phyloP scores from a whole-genome alignment of 345 rosid species.

The Eucalyptus pauciflora region DNA sequence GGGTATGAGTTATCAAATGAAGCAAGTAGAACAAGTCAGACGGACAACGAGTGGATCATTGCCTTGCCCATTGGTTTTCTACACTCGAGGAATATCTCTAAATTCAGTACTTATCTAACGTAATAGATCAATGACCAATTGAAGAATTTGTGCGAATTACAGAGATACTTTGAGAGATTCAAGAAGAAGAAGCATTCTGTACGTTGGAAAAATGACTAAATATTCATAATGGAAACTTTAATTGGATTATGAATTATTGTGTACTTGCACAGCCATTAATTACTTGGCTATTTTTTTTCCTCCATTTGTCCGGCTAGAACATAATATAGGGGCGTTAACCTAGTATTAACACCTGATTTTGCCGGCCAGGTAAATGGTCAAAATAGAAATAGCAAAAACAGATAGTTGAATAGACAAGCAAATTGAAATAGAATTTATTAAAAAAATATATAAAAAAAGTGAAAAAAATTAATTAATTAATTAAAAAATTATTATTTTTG shows the following conservation, averaged over 20 bases:
- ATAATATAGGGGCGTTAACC: background rate
- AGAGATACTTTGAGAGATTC: background rate
- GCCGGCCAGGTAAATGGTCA: background rate
- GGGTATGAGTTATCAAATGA: background rate
- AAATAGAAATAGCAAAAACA: background rate
- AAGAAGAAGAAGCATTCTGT: background rate
- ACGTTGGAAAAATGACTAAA: too few relatives aligned
- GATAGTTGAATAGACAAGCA: background rate
- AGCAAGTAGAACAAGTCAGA: background rate
- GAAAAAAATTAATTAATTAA: too few relatives aligned
- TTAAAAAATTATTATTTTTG: rapidly evolving
- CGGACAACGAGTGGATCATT: background rate
- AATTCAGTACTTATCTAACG: too few relatives aligned
- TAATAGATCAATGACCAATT: background rate
- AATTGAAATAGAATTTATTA: too few relatives aligned
- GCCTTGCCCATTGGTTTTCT: background rate
- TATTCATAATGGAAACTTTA: background rate
- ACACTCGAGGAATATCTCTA: background rate
- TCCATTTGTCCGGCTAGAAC: background rate
- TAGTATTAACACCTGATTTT: background rate
- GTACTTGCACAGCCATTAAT: background rate
- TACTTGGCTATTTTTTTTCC: background rate
- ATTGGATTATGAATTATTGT: background rate
- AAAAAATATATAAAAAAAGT: too few relatives aligned
- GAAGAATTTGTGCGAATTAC: background rate